Percentiles rank a stretch among this genome's conserved stretches.
Conservation (phyloP, 2,329 filamentous ascomycete genomes). For the Sclerotinia nivalis region DNA sequence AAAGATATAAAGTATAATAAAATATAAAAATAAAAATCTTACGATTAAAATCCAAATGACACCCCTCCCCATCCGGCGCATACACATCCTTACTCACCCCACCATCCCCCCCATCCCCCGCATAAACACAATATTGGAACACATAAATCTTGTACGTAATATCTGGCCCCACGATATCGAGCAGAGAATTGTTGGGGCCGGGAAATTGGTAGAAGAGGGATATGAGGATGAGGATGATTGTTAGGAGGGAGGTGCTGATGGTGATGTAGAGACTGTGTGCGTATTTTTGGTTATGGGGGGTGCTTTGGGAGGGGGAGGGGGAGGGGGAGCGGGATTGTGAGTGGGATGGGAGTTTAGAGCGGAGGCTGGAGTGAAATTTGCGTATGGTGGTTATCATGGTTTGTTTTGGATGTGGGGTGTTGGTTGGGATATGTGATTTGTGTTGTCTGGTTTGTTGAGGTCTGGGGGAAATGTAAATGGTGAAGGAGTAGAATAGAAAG, state of each 20-base stretch:
- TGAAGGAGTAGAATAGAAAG: not conserved
- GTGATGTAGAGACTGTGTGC: not conserved
- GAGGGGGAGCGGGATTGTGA: not conserved
- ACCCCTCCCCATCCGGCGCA: not conserved
- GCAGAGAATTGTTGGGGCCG: not conserved
- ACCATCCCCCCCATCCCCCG: not conserved
- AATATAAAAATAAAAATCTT: not conserved
- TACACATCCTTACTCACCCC: not conserved
- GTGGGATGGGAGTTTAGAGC: too few relatives aligned
- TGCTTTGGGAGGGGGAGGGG: not conserved
- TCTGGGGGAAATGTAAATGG: not conserved
- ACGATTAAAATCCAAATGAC: slow-evolving; percentile 10
- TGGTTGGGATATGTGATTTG: not conserved
- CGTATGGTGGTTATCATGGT: not conserved
- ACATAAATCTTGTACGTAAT: not conserved
- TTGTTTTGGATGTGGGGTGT: not conserved
- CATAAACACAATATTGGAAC: not conserved
- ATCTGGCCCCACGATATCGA: not conserved
- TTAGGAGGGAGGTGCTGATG: not conserved
- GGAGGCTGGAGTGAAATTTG: not conserved
- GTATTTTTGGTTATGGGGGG: not conserved
- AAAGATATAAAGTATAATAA: not conserved
- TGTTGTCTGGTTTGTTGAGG: not conserved
- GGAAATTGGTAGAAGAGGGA: not conserved
- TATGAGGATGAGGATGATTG: not conserved